Conservation (phyloP, 495 filamentous ascomycete species). For the Podospora anserina region DNA sequence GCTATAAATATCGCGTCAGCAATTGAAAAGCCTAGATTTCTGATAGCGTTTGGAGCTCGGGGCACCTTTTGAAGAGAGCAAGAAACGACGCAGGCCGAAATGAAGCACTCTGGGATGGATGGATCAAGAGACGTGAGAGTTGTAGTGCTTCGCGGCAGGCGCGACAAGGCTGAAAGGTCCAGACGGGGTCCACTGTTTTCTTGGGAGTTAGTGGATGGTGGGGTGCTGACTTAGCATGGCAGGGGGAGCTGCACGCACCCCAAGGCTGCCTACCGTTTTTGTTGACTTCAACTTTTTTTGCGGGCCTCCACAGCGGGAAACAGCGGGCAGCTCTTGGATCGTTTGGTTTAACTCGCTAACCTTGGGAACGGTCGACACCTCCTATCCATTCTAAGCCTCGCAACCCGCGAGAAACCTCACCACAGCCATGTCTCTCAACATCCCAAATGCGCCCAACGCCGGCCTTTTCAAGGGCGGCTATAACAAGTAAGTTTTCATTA, state of each 20-base stretch:
- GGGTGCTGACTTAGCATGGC: background rate
- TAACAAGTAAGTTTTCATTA: conserved; percentile 69
- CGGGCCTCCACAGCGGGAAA: conserved; percentile 25
- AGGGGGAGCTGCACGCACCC: conserved; percentile 11
- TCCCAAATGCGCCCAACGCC: conserved; percentile 86
- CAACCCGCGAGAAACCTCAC: conserved; percentile 6
- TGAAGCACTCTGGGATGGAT: background rate
- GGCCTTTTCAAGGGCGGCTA: conserved; percentile 96
- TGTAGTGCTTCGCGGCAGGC: background rate
- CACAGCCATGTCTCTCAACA: conserved; percentile 82
- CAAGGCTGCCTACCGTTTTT: conserved; percentile 29
- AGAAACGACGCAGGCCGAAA: background rate
- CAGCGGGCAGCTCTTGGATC: conserved; percentile 18
- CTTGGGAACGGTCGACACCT: conserved; percentile 1
- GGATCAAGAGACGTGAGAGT: background rate
- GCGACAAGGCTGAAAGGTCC: conserved; percentile 27
- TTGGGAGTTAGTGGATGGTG: conserved; percentile 1
- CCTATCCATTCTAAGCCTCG: conserved; percentile 8
- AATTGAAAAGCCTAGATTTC: background rate
- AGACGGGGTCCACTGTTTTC: background rate
- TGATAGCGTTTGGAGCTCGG: background rate
- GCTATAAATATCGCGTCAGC: no score
- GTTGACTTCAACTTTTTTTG: conserved; percentile 40
- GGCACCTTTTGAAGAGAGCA: background rate
- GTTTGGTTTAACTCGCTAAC: conserved; percentile 6